Evolutionary conservation across 495 filamentous ascomycete species (phyloP).

Genomic region (Bryoglossum gracile): DNA sequence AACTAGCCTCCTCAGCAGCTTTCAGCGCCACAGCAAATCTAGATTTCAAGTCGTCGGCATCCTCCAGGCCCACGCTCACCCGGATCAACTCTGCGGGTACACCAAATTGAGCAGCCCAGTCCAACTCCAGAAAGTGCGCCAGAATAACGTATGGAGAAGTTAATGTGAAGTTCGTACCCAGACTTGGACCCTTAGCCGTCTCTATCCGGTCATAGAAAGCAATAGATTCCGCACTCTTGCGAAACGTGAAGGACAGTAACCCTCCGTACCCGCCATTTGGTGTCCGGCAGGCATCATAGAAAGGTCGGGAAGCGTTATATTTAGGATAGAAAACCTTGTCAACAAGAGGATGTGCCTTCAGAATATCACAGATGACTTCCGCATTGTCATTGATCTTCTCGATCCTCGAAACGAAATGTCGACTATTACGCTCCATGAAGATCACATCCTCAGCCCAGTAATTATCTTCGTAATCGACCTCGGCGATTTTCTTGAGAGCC

Average conservation of each 20-base stretch:
- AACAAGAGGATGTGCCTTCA: conserved; percentile 50
- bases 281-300: conserved; percentile 73
- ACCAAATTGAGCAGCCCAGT: conserved; percentile 78
- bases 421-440: conserved; percentile 93
- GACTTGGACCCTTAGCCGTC: conserved; percentile 85
- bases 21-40: conserved; percentile 43
- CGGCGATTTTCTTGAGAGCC: conserved; percentile 53
- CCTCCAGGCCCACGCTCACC: conserved; percentile 87
- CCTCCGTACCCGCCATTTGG: conserved; percentile 84
- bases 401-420: conserved; percentile 80
- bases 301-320: conserved; percentile 54
- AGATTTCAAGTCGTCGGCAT: conserved; percentile 51
- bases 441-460: conserved; percentile 91
- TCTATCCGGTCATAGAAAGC: conserved; percentile 82
- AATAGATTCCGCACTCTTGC: conserved; percentile 58
- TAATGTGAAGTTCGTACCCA: conserved; percentile 95
- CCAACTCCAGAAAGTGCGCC: conserved; percentile 86
- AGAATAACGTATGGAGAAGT: conserved; percentile 82
- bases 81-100: conserved; percentile 72
- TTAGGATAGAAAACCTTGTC: conserved; percentile 85
- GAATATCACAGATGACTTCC: conserved; percentile 67
- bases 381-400: conserved; percentile 81
- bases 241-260: conserved; percentile 75
- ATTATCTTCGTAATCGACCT: conserved; percentile 70
- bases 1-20: conserved; percentile 32